Evolutionary conservation across 2,329 filamentous ascomycete genomes (phyloP).

Genomic region (Rasamsonia emersonii): DNA sequence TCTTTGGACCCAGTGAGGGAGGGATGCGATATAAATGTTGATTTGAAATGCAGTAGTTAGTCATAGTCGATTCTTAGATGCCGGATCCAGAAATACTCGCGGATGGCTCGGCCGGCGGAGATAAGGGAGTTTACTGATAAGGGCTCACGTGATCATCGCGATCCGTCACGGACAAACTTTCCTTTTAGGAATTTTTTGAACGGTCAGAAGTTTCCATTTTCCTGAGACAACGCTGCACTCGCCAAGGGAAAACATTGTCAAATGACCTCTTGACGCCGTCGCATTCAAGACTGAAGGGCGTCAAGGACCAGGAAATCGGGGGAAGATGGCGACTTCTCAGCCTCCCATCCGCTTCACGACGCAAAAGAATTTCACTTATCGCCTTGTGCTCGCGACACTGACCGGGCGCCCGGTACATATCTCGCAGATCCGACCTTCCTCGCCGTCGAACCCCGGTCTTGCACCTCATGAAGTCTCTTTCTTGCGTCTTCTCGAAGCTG

Average conservation of each 20-base stretch:
- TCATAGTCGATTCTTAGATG: no score
- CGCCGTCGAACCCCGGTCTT: constrained; percentile 78
- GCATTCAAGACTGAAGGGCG: no score
- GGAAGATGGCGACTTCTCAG: constrained; percentile 38
- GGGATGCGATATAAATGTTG: no score
- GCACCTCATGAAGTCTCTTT: constrained; percentile 91
- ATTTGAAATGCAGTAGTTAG: no score
- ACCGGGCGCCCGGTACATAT: constrained; percentile 86
- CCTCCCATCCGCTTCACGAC: constrained; percentile 65
- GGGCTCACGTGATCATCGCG: constrained; percentile 1
- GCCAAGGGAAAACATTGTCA: no score
- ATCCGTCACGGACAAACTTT: constrained; percentile 19
- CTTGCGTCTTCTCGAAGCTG: constrained; percentile 81
- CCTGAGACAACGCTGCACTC: no score
- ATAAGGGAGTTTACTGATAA: constrained; percentile 6
- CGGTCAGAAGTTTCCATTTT: background rate
- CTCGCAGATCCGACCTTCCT: constrained; percentile 83
- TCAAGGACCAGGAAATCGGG: no score
- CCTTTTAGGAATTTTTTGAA: constrained; percentile 24
- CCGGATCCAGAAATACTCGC: no score
- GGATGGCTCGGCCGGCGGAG: no score
- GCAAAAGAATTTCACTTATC: constrained; percentile 72
- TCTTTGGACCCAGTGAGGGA: no score
- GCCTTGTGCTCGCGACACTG: constrained; percentile 81
- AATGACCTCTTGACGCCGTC: no score